Evolutionary conservation across 108 stramenopile species (phyloP).

Genomic region (Stephanodiscus triporus): DNA sequence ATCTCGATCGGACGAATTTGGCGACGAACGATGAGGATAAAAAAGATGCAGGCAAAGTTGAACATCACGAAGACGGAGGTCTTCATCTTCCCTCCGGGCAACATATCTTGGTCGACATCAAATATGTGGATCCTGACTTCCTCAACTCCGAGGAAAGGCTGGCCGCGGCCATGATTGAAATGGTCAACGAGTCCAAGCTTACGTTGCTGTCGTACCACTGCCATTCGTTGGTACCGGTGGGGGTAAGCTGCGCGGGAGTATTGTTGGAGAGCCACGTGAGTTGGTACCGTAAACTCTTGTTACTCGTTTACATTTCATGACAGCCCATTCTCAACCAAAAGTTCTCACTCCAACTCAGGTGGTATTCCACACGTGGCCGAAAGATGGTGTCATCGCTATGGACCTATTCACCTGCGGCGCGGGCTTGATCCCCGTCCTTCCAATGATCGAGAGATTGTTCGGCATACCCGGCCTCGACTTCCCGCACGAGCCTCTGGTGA

Average conservation of each 20-base stretch:
- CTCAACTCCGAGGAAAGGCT: slow-evolving; percentile 70
- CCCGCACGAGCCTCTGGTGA: slow-evolving; percentile 15
- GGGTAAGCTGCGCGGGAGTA: slow-evolving; percentile 78
- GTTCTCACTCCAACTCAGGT: not conserved
- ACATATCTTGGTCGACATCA: slow-evolving; percentile 42
- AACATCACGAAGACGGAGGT: not conserved
- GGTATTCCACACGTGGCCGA: slow-evolving; percentile 79
- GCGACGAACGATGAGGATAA: not conserved
- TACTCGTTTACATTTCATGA: not conserved
- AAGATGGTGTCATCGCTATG: slow-evolving; percentile 71
- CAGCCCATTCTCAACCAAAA: too few species aligned
- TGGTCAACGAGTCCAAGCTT: slow-evolving; percentile 59
- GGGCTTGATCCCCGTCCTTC: slow-evolving; percentile 59
- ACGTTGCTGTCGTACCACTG: slow-evolving; percentile 85
- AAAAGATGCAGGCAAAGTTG: not conserved
- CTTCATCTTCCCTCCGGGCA: slow-evolving; percentile 25
- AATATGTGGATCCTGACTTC: slow-evolving; percentile 59
- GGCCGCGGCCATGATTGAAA: slow-evolving; percentile 69
- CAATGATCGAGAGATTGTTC: slow-evolving; percentile 59
- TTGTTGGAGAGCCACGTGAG: slow-evolving; percentile 57
- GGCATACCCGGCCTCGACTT: slow-evolving; percentile 18
- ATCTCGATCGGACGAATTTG: too few species aligned
- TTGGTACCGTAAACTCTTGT: not conserved
- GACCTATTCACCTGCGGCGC: slow-evolving; percentile 75
- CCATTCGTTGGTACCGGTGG: slow-evolving; percentile 67